Conservation (phyloP, 2,329 filamentous ascomycete genomes). For the Aspergillus brunneoviolaceus region DNA sequence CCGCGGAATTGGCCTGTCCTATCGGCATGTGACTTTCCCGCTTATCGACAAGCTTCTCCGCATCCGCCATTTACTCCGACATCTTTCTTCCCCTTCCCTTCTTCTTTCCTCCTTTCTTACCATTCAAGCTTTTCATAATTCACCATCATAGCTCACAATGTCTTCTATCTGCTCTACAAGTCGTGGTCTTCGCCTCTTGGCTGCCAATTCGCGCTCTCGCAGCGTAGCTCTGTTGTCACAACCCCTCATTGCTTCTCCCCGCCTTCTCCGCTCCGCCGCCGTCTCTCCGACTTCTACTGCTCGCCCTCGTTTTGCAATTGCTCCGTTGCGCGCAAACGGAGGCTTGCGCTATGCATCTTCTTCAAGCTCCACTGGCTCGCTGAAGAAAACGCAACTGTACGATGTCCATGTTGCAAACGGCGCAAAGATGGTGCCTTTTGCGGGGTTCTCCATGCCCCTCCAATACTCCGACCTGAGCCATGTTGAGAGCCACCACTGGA, state of each 20-base stretch:
- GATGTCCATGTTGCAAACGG: conserved; percentile 74
- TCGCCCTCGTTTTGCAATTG: conserved; percentile 9
- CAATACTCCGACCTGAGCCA: conserved; percentile 79
- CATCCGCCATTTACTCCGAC: not conserved
- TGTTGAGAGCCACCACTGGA: conserved; percentile 84
- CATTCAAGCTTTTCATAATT: conserved; percentile 12
- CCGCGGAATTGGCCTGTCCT: not conserved
- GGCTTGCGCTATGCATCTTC: conserved; percentile 36
- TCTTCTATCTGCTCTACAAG: conserved; percentile 31
- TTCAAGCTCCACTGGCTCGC: conserved; percentile 19
- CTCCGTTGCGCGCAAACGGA: conserved; percentile 13
- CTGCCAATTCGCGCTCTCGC: conserved; percentile 25
- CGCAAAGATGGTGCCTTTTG: conserved; percentile 96
- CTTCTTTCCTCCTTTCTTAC: not conserved
- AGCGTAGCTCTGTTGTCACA: conserved; percentile 30
- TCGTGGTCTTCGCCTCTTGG: conserved; percentile 32
- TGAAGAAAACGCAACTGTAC: conserved; percentile 67
- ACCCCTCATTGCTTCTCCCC: conserved; percentile 29
- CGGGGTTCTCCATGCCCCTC: conserved; percentile 88
- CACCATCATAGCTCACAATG: conserved; percentile 25
- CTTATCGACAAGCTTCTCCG: not conserved
- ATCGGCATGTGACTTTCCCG: not conserved
- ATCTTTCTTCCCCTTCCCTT: not conserved
- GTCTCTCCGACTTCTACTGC: conserved; percentile 12
- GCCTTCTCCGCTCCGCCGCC: conserved; percentile 23